A percentile compares a stretch with the other conserved stretches of the same genome.
Evolutionary conservation across 108 stramenopile genomes (phyloP).

Genomic region (Conticribra guillardii): DNA sequence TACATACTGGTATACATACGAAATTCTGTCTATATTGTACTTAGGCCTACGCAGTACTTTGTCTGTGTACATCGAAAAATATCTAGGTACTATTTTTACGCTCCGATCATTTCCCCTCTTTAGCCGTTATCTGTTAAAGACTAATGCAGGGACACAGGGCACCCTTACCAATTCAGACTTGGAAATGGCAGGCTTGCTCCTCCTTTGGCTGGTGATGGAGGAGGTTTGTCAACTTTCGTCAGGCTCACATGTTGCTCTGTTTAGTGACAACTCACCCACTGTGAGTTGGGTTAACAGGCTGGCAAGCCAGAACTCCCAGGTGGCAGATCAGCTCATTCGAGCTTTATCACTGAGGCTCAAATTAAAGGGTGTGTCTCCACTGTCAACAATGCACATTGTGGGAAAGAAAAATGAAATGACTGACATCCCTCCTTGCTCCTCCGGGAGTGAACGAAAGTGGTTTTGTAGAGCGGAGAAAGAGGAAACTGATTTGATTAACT

Average conservation of each 20-base stretch:
- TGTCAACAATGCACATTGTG: slow-evolving; percentile 1
- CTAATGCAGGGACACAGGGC: neutral
- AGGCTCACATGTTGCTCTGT: neutral
- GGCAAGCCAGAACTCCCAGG: neutral
- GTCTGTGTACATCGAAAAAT: too few relatives aligned
- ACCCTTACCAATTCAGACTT: slow-evolving; percentile 29
- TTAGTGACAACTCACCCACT: slow-evolving; percentile 5
- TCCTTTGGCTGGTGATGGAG: slow-evolving; percentile 22
- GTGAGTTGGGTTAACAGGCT: neutral
- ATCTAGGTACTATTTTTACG: too few relatives aligned
- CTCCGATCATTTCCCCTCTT: too few relatives aligned
- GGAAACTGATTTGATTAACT: neutral
- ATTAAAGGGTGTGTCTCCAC: neutral
- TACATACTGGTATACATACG: too few relatives aligned
- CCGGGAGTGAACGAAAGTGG: slow-evolving; percentile 4
- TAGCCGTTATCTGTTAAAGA: neutral
- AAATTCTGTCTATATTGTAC: too few relatives aligned
- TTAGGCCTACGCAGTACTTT: too few relatives aligned
- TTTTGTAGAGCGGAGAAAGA: slow-evolving; percentile 1
- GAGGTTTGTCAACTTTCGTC: neutral
- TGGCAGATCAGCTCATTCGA: neutral
- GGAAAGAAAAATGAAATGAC: neutral
- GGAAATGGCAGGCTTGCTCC: slow-evolving; percentile 28
- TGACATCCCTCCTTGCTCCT: slow-evolving; percentile 2
- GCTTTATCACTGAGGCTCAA: neutral